These are phyloP conservation scores for Skeletonema marinoi DNA, from an alignment of 108 stramenopile species.

Conservation along the genomic window DNA sequence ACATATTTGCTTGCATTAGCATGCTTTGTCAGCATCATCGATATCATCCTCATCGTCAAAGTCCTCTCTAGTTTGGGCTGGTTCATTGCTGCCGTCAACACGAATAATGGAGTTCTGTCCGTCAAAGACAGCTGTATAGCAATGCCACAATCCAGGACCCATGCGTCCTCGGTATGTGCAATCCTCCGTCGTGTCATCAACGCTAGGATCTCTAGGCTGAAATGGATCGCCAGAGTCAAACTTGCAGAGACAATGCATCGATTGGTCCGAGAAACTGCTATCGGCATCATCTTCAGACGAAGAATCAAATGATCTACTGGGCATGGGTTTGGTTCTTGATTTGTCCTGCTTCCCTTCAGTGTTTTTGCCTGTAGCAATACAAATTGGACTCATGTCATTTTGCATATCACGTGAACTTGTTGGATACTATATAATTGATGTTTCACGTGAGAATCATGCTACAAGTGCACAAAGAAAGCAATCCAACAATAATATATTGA, in stretches of 20 bases:
- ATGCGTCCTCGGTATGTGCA: conserved; percentile 53
- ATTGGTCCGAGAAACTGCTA: conserved; percentile 24
- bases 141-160: conserved; percentile 85
- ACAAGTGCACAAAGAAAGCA: background rate
- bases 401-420: conserved; percentile 36
- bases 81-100: conserved; percentile 72
- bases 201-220: conserved; percentile 16
- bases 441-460: background rate
- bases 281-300: conserved; percentile 20
- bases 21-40: conserved; percentile 13
- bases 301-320: background rate
- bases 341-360: background rate
- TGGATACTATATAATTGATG: conserved; percentile 43
- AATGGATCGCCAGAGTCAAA: conserved; percentile 42
- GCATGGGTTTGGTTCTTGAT: background rate
- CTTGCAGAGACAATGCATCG: conserved; percentile 35
- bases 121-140: conserved; percentile 76
- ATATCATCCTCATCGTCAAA: conserved; percentile 8
- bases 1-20: conserved; percentile 24
- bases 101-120: conserved; percentile 45
- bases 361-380: conserved; percentile 53
- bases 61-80: conserved; percentile 21
- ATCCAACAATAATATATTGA: background rate
- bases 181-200: conserved; percentile 39
- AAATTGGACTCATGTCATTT: conserved; percentile 66